Base-by-base conservation (phyloP, 2,329 filamentous ascomycete species). In the Aspergillus pseudonomiae region DNA sequence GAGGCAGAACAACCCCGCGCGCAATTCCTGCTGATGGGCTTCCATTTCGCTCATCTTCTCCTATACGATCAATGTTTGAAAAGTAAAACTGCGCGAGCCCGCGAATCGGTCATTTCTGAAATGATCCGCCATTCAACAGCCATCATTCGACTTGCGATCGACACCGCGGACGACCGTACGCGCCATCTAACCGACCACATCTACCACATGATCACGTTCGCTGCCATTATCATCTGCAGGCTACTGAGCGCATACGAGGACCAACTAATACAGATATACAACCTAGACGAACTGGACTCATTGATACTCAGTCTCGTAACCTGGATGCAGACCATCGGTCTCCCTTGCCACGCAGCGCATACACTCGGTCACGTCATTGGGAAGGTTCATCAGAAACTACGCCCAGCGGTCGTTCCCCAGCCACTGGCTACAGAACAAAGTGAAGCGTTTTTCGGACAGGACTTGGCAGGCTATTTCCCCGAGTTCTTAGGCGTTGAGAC, bases 141-240 rank as follows among this genome's bases (percentile, higher is more conserved):
- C 2, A 81, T 82, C 56, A 74, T 82, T 19, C 74, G 76, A 19
- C 64, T 81, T 3, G 79, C 79, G 2, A 81, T 82, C 66, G 77
- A 80, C 14, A 81, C 79, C 3, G 71, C 77, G 1, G 80, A 83
- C 54, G 77, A 81, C 26, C 76, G 79, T 2, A 82, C 80, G 1
- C 74, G 75, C 16, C 80, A 83, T 66, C 67, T 82, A 5, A 82
- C 75, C 3, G 80, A 83, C 60, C 81, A 82, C 57, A 80, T 82
- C 24, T 83, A 82, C 62, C 80, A 82, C 63, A 80, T 82, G 72
- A 79, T 82, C 55, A 80, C 79, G 6, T 83, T 82, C 59, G 77
- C 81, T 0, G 80, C 71, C 2, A 69, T 74, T 32, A 61, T 68
- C 2, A 65, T 74, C 19, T 74, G 71, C 24, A 75, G 79, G 32